Base-by-base conservation (phyloP, 2,329 filamentous ascomycete genomes). In the Colletotrichum musae region DNA sequence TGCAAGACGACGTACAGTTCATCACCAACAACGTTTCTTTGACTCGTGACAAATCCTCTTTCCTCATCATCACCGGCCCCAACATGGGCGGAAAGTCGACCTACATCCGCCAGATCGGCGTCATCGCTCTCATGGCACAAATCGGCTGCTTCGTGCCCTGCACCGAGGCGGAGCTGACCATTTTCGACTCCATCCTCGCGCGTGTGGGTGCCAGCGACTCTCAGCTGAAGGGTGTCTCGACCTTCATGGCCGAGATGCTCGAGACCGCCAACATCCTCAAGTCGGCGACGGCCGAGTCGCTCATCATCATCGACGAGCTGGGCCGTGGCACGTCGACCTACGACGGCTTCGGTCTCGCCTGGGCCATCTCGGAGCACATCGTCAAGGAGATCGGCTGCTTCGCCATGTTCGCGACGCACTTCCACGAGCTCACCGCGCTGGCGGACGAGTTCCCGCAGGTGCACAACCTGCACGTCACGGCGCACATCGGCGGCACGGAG, bases 31-130 rank as follows among this genome's bases (percentile, higher is more conserved):
- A 99, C 74, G 94, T 98, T 24, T 90, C 91, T 61, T 89, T 99
- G 45, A 86, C 89, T 5, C 91, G 94, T 9, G 91, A 91, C 66
- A 86, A 89, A 56, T 97, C 94, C 0, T 94, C 95, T 3, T 98
- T 99, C 81, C 87, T 98, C 47, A 95, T 98, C 83, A 98, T 98
- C 78, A 98, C 95, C 0, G 96, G 96, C 0, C 96, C 96, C 58
- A 99, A 99, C 81, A 99, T 99, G 96, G 97, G 96, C 74, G 96
- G 96, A 75, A 99, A 99, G 83, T 97, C 94, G 9, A 99, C 95
- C 0, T 99, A 98, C 79, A 99, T 99, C 77, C 93, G 97, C 18
- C 96, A 98, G 79, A 97, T 97, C 24, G 96, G 95, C 39, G 96
- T 98, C 61, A 96, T 99, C 70, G 95, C 96, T 1, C 88, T 99